phyloP scores from a whole-genome alignment of 1,284 basidiomycete genomes.

The Schizopora paradoxa region DNA sequence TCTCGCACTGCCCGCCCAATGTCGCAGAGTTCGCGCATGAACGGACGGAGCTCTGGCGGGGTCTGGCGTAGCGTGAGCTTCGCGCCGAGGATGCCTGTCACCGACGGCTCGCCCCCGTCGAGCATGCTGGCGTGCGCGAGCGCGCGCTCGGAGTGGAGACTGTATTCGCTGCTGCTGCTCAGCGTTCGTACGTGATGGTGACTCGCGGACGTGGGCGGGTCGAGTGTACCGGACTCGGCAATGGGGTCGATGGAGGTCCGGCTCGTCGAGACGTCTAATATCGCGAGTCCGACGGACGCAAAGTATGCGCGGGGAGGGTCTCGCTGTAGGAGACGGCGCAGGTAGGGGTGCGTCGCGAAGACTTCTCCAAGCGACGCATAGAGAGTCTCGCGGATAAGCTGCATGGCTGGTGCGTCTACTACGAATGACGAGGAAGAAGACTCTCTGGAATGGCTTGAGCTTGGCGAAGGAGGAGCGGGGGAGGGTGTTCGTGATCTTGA shows the following conservation, averaged over 20 bases:
- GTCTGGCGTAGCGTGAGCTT: slow-evolving; percentile 49
- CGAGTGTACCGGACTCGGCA: neutral
- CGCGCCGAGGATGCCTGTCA: slow-evolving; percentile 46
- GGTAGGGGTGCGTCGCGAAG: slow-evolving; percentile 46
- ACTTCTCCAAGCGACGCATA: slow-evolving; percentile 72
- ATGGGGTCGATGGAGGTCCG: slow-evolving; percentile 5
- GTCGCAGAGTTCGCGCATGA: slow-evolving; percentile 60
- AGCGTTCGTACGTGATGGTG: slow-evolving; percentile 42
- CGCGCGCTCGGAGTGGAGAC: neutral
- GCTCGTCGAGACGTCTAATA: slow-evolving; percentile 57
- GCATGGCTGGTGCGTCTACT: slow-evolving; percentile 54
- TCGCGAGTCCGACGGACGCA: slow-evolving; percentile 64
- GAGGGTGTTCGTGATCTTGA: slow-evolving; percentile 9
- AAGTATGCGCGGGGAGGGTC: slow-evolving; percentile 74
- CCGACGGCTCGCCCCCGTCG: slow-evolving; percentile 7
- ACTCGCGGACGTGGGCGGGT: too few species aligned
- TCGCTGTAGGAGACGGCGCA: slow-evolving; percentile 47
- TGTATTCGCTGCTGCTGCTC: neutral
- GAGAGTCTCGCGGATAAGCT: slow-evolving; percentile 75
- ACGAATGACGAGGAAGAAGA: slow-evolving; percentile 33
- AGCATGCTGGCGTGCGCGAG: neutral
- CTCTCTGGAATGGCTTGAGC: slow-evolving; percentile 27
- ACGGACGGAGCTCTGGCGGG: slow-evolving; percentile 51
- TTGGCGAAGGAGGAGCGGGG: slow-evolving; percentile 18
- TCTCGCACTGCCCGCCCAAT: slow-evolving; percentile 48